These are phyloP conservation scores for Xylariaceae sp. DNA, from an alignment of 2,329 filamentous ascomycete genomes.

Conservation along the genomic window DNA sequence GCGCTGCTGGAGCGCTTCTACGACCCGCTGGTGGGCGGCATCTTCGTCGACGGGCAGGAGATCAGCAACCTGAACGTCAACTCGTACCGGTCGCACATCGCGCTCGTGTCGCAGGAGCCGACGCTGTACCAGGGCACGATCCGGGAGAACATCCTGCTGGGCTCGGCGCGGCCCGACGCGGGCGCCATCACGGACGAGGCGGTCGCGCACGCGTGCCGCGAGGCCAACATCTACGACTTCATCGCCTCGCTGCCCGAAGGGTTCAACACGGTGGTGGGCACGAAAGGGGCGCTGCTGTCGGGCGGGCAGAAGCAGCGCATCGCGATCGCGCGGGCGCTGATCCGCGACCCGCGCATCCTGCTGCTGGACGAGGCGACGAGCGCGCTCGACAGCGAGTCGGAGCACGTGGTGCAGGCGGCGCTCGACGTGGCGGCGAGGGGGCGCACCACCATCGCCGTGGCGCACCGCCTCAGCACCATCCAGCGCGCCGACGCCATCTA, in stretches of 20 bases:
- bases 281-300: slow-evolving; percentile 75
- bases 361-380: slow-evolving; percentile 76
- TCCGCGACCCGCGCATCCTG: slow-evolving; percentile 84
- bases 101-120: slow-evolving; percentile 89
- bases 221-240: slow-evolving; percentile 90
- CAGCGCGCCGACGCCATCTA: slow-evolving; percentile 93
- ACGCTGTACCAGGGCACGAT: slow-evolving; percentile 92
- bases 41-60: slow-evolving; percentile 77
- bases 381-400: slow-evolving; percentile 67
- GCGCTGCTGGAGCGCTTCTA: slow-evolving; percentile 91
- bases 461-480: slow-evolving; percentile 85
- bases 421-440: slow-evolving; percentile 76
- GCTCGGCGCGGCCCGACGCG: slow-evolving; percentile 52
- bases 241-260: slow-evolving; percentile 80
- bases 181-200: slow-evolving; percentile 66
- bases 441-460: slow-evolving; percentile 87
- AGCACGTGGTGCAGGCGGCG: slow-evolving; percentile 74
- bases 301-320: slow-evolving; percentile 94
- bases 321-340: slow-evolving; percentile 82
- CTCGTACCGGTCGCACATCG: slow-evolving; percentile 75
- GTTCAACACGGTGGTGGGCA: slow-evolving; percentile 78
- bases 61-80: slow-evolving; percentile 76
- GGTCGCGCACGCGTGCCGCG: slow-evolving; percentile 72
- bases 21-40: slow-evolving; percentile 70
- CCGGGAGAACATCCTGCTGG: slow-evolving; percentile 81